Conservation (phyloP, 1,284 basidiomycete genomes). For the Ceratobasidium sp. region DNA sequence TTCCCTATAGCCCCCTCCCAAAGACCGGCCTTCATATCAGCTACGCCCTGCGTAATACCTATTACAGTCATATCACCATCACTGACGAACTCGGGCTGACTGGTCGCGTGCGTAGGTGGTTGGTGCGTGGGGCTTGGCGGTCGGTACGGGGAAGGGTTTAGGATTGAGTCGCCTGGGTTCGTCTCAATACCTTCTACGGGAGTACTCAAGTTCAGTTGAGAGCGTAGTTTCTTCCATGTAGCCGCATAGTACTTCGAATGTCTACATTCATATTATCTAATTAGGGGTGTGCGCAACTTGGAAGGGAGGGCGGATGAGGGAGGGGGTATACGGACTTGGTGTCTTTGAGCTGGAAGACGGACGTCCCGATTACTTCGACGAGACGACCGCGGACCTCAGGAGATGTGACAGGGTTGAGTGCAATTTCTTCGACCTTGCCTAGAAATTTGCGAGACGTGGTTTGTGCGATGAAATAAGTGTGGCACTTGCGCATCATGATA, state of each 20-base stretch:
- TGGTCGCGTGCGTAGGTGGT: background rate
- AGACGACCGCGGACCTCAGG: slow-evolving; percentile 78
- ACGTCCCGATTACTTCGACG: slow-evolving; percentile 75
- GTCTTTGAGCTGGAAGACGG: slow-evolving; percentile 62
- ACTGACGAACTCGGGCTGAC: background rate
- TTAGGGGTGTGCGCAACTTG: background rate
- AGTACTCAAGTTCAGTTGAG: slow-evolving; percentile 1
- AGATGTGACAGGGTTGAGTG: slow-evolving; percentile 67
- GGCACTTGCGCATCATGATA: slow-evolving; percentile 79
- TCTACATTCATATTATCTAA: background rate
- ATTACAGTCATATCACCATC: too few species aligned
- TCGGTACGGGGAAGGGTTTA: slow-evolving; percentile 61
- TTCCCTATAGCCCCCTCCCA: too few species aligned
- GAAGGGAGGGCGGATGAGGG: background rate
- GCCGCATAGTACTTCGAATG: slow-evolving; percentile 44
- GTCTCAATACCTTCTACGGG: slow-evolving; percentile 70
- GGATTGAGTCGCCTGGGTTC: slow-evolving; percentile 78
- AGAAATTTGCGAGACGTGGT: slow-evolving; percentile 77
- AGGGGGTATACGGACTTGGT: slow-evolving; percentile 12
- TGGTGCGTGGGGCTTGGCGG: slow-evolving; percentile 20
- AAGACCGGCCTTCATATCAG: background rate
- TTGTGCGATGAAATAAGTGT: slow-evolving; percentile 70
- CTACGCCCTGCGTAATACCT: background rate
- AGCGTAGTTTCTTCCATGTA: slow-evolving; percentile 41
- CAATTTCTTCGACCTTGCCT: slow-evolving; percentile 74